phyloP scores from a whole-genome alignment of 1,139 yeast species.

The Meyerozyma sp. region DNA sequence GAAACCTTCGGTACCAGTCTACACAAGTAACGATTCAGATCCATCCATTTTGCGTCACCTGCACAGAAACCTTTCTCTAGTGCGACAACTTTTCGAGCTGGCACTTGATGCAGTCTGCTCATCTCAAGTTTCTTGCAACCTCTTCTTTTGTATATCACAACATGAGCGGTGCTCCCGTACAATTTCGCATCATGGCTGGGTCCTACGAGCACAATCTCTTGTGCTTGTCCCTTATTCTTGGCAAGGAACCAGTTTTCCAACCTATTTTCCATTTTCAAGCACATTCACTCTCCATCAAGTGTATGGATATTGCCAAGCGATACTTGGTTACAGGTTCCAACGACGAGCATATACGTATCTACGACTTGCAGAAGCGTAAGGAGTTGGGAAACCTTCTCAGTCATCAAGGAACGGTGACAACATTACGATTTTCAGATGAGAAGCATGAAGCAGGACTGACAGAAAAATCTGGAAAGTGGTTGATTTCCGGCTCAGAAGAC shows the following conservation, averaged over 20 bases:
- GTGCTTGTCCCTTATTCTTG: constrained; percentile 70
- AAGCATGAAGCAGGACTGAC: constrained; percentile 8
- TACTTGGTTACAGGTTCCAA: constrained; percentile 92
- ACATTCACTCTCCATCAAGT: constrained; percentile 80
- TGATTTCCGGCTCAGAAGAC: constrained; percentile 86
- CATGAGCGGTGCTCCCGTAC: constrained; percentile 11
- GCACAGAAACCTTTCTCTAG: too few relatives aligned
- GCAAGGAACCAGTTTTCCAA: constrained; percentile 60
- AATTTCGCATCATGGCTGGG: constrained; percentile 82
- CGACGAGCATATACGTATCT: constrained; percentile 92
- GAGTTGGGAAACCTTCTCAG: constrained; percentile 88
- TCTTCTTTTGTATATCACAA: background rate
- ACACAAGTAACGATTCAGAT: too few relatives aligned
- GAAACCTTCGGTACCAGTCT: too few relatives aligned
- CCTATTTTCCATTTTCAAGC: constrained; percentile 96
- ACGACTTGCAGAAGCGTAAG: constrained; percentile 89
- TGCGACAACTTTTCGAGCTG: too few relatives aligned
- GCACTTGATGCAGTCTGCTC: too few relatives aligned
- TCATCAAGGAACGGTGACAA: constrained; percentile 86
- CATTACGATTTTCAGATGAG: constrained; percentile 63
- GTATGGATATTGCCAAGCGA: constrained; percentile 77
- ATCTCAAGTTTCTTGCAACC: background rate
- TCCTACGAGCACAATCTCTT: constrained; percentile 91
- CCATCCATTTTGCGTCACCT: too few relatives aligned
- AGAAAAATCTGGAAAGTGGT: constrained; percentile 69